Evolutionary conservation across 225 moss, liverwort and hornwort genomes (phyloP), one percentile per base, ranked within the genome.

Genomic region (Physcomitrium patens): DNA sequence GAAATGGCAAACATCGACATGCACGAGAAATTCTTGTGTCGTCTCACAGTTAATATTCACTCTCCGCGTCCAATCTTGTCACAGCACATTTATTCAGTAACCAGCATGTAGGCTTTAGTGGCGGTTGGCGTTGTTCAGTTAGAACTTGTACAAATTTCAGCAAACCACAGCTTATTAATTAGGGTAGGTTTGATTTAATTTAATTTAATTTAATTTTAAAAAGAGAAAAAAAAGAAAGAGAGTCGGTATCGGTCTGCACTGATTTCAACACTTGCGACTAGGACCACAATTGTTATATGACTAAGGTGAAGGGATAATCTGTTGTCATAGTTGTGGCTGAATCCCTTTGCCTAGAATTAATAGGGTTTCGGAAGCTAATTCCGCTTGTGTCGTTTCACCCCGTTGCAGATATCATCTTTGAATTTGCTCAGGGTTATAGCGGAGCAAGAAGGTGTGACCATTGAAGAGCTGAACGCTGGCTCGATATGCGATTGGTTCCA

Each of bases 401-500:
- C 68, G 27, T 42, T 79, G 73, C 86, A 96, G 96, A 82, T 96
- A 26, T 96, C 96, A 2, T 94, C 92, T 4, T 86, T 96, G 76
- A 96, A 94, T 73, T 79, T 96, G 68, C 67, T 96, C n/a, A 83
- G 77, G 72, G 81, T 83, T 44, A 92, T 96, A 59, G 78, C 96
- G n/a, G 85, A 94, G 78, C 96, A 96, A 83, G 96, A 96, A 80
- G 87, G 83, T 23, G 75, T 91, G 18, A 62, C 89, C 22, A 87
- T 94, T 16, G 92, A 94, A 73, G 82, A 96, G 44, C 85, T 96
- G 41, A 94, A 91, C 51, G 91, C 94, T 12, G 92, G 94, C 20
- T 65, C 44, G 70, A 78, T 94, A 24, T 96, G 94, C 68, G 94
- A 96, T n/a, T 96, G 94, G 96, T 96, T 96, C 71, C 92, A 92